A percentile compares a stretch with the other conserved stretches of the same genome.
Conservation (phyloP, 164 flowering plant genomes). For the Magnolia kwangsiensis region DNA sequence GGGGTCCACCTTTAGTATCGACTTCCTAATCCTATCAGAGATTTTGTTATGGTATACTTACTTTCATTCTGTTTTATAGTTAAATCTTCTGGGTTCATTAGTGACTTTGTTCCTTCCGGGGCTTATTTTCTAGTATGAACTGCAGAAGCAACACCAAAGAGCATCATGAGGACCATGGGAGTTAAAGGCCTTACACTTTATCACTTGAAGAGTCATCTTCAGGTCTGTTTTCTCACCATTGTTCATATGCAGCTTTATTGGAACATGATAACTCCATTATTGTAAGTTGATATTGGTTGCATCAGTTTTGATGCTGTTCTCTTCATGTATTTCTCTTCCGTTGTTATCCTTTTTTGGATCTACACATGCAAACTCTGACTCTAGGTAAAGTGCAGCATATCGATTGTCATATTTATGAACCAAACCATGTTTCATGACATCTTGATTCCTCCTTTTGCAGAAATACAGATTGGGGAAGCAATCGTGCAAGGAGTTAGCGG, state of each 20-base stretch:
- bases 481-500: conserved; percentile 69
- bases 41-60: not conserved
- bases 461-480: conserved; percentile 92
- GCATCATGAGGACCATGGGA: conserved; percentile 87
- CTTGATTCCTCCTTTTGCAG: conserved; percentile 38
- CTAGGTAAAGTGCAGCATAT: not conserved
- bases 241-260: not conserved
- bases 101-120: not conserved
- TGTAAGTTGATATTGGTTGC: not conserved
- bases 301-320: not conserved
- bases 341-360: not conserved
- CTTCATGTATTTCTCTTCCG: not conserved
- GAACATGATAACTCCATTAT: not conserved
- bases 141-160: conserved; percentile 92
- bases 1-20: not conserved
- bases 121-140: conserved; percentile 12
- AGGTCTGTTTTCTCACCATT: conserved; percentile 39
- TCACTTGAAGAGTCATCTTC: conserved; percentile 88
- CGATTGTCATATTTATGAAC: not conserved
- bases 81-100: conserved; percentile 5
- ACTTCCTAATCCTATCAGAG: not conserved
- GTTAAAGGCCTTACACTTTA: conserved; percentile 88
- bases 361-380: not conserved
- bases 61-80: not conserved
- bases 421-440: not conserved